A percentile compares a stretch with the other conserved stretches of the same genome.
These are phyloP conservation scores for Alloteropsis semialata DNA, from an alignment of 176 grass and related monocot genomes.

Conservation along the genomic window DNA sequence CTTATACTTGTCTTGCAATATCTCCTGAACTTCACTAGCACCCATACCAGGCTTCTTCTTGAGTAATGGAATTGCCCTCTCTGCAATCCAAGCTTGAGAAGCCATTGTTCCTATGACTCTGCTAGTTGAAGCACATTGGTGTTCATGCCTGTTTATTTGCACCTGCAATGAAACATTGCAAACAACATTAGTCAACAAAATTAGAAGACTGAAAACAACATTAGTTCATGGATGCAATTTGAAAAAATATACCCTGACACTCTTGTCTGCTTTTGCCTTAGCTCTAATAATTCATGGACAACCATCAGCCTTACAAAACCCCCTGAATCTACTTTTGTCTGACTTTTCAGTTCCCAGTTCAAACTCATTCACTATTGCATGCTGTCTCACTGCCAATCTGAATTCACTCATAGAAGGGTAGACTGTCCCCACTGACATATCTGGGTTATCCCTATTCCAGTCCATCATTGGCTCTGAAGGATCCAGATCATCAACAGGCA, in stretches of 20 bases:
- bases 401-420: neutral
- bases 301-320: neutral
- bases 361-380: neutral
- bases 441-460: neutral
- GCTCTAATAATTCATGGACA: neutral
- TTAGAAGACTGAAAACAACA: too few relatives aligned
- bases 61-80: neutral
- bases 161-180: neutral
- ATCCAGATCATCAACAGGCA: neutral
- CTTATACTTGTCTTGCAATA: neutral
- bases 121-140: neutral
- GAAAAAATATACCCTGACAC: neutral
- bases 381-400: neutral
- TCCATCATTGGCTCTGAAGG: neutral
- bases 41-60: neutral
- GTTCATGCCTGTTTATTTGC: neutral
- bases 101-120: neutral
- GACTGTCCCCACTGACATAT: neutral
- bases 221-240: neutral
- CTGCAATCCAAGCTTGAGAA: neutral
- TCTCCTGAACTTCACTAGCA: rapidly evolving
- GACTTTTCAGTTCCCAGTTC: neutral
- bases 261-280: neutral
- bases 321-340: neutral
- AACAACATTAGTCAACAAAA: neutral